These are phyloP conservation scores for Fragaria nilgerrensis DNA, from an alignment of 306 rosid genomes.

Conservation along the genomic window DNA sequence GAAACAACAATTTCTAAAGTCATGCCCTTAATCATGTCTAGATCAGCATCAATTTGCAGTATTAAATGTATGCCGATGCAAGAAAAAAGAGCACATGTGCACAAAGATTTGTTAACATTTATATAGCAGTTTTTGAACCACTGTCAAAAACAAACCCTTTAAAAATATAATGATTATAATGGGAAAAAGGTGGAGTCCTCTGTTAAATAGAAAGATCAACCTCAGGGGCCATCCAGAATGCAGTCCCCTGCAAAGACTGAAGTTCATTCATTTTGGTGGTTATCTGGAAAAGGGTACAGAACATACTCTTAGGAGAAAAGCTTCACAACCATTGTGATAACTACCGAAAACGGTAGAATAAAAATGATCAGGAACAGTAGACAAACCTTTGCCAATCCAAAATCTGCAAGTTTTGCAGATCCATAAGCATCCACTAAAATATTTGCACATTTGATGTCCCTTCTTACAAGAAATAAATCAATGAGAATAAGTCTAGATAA, in stretches of 20 bases:
- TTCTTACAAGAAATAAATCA: too few species aligned
- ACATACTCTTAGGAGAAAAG: background rate
- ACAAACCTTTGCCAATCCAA: conserved; percentile 88
- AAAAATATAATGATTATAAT: too few species aligned
- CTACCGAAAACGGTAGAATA: background rate
- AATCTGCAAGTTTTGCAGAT: conserved; percentile 92
- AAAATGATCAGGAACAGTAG: conserved; percentile 4
- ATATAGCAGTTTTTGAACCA: too few species aligned
- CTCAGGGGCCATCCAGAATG: conserved; percentile 97
- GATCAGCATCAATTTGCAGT: too few species aligned
- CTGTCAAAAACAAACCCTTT: too few species aligned
- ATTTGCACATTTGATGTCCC: conserved; percentile 40
- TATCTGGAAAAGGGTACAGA: conserved; percentile 26
- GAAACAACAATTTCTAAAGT: too few species aligned
- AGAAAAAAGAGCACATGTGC: too few species aligned
- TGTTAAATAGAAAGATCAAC: conserved; percentile 29
- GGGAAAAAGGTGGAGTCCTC: too few species aligned
- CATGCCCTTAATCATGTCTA: too few species aligned
- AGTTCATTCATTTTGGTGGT: conserved; percentile 58
- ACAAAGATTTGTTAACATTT: too few species aligned
- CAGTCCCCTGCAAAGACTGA: conserved; percentile 67
- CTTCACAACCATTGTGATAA: conserved; percentile 12
- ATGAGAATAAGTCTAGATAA: too few species aligned
- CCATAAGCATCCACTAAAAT: conserved; percentile 84
- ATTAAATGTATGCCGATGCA: too few species aligned